Evolutionary conservation across 768 basidiomycete species (phyloP).

Genomic region (Sistotremastrum niveocremeum): DNA sequence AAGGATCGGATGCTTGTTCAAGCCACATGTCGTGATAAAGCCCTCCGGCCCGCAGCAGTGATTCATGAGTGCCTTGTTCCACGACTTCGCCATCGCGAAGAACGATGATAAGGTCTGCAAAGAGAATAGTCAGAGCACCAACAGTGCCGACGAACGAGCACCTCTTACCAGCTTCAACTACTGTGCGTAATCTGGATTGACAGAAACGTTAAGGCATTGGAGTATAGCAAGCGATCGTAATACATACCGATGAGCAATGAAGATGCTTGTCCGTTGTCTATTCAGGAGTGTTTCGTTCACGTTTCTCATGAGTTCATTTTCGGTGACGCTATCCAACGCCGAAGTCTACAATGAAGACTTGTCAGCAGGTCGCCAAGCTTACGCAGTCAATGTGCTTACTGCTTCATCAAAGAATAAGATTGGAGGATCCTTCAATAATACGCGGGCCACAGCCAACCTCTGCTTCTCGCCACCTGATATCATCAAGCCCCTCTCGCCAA

Average conservation of each 20-base stretch:
- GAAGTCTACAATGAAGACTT: slow-evolving; percentile 50
- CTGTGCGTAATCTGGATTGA: slow-evolving; percentile 48
- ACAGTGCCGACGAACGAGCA: neutral
- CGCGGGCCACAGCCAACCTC: slow-evolving; percentile 83
- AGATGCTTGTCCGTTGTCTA: slow-evolving; percentile 81
- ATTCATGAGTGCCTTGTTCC: slow-evolving; percentile 89
- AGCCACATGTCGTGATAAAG: slow-evolving; percentile 76
- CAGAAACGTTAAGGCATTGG: neutral
- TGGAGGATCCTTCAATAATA: slow-evolving; percentile 86
- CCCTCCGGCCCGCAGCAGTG: slow-evolving; percentile 56
- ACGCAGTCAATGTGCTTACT: slow-evolving; percentile 31
- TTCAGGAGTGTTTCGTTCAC: slow-evolving; percentile 69
- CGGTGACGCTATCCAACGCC: slow-evolving; percentile 89
- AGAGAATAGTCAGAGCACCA: neutral
- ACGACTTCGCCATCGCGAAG: slow-evolving; percentile 81
- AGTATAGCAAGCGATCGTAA: neutral
- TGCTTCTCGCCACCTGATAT: slow-evolving; percentile 99
- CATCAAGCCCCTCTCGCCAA: slow-evolving; percentile 96
- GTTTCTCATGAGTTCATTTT: slow-evolving; percentile 89
- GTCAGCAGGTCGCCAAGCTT: neutral
- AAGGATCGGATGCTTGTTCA: slow-evolving; percentile 37
- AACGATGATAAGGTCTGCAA: slow-evolving; percentile 80
- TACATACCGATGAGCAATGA: slow-evolving; percentile 76
- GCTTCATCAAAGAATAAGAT: slow-evolving; percentile 99
- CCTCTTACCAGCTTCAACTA: slow-evolving; percentile 72